phyloP scores from a whole-genome alignment of 2,329 filamentous ascomycete species.

The Trichoderma arundinaceum region DNA sequence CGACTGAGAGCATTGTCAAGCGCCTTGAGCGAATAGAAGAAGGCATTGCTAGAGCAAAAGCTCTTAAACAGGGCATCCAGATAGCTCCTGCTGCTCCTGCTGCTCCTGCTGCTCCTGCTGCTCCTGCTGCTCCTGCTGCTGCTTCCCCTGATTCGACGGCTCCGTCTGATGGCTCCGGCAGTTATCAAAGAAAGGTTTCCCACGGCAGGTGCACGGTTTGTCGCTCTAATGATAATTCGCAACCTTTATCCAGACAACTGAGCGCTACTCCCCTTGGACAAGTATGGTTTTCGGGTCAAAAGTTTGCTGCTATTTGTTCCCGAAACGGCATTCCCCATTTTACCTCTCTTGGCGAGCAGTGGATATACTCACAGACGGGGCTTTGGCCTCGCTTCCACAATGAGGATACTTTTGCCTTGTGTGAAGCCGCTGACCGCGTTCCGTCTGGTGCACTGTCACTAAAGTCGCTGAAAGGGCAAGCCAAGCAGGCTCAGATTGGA shows the following conservation, averaged over 20 bases:
- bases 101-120: neutral
- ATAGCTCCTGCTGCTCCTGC: neutral
- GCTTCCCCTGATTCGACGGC: slow-evolving; percentile 29
- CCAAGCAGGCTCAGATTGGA: neutral
- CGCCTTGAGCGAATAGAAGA: slow-evolving; percentile 50
- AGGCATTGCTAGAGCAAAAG: slow-evolving; percentile 39
- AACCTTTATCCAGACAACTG: slow-evolving; percentile 2
- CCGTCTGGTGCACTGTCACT: neutral
- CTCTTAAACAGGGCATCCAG: slow-evolving; percentile 5
- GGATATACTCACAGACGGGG: slow-evolving; percentile 55
- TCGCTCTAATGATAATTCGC: slow-evolving; percentile 14
- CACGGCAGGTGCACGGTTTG: slow-evolving; percentile 14
- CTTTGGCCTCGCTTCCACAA: slow-evolving; percentile 36
- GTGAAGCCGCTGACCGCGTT: neutral
- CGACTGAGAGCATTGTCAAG: slow-evolving; percentile 43
- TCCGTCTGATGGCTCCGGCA: neutral
- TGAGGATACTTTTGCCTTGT: neutral
- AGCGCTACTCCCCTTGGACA: slow-evolving; percentile 39
- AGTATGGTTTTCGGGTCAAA: slow-evolving; percentile 55
- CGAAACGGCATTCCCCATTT: slow-evolving; percentile 57
- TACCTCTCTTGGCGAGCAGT: slow-evolving; percentile 53
- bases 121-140: neutral
- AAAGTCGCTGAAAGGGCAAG: neutral
- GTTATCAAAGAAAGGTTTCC: neutral
- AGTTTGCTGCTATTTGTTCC: slow-evolving; percentile 54